Conservation (phyloP, 202 grass and related monocot genomes). For the Panicum hallii region DNA sequence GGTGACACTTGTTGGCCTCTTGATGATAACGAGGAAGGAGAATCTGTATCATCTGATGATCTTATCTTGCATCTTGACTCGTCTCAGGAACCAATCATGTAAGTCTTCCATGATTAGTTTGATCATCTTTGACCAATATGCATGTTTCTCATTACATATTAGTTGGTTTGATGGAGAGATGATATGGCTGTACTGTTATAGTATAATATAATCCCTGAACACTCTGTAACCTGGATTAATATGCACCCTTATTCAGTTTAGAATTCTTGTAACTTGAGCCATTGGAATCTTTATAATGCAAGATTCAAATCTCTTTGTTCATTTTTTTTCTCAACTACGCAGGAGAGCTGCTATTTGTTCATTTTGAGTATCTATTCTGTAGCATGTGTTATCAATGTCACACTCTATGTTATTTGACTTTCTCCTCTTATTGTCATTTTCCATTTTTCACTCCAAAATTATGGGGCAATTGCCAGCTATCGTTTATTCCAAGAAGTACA, state of each 20-base stretch:
- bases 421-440: not conserved
- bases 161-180: conserved; percentile 14
- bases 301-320: too few relatives aligned
- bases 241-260: not conserved
- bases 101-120: conserved; percentile 49
- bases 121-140: conserved; percentile 14
- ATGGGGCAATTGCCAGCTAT: not conserved
- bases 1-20: conserved; percentile 86
- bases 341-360: not conserved
- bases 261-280: too few relatives aligned
- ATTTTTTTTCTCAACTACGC: too few relatives aligned
- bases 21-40: conserved; percentile 72
- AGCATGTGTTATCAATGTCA: too few relatives aligned
- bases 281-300: too few relatives aligned
- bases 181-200: not conserved
- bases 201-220: conserved; percentile 16
- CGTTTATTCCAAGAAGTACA: too few relatives aligned
- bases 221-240: conserved; percentile 9
- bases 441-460: not conserved
- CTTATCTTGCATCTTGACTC: conserved; percentile 74
- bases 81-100: conserved; percentile 65
- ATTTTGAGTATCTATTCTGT: conserved; percentile 11
- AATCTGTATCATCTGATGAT: conserved; percentile 68
- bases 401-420: not conserved
- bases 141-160: conserved; percentile 9